phyloP scores from a whole-genome alignment of 768 basidiomycete genomes.

The Dacryopinax primogenitus region DNA sequence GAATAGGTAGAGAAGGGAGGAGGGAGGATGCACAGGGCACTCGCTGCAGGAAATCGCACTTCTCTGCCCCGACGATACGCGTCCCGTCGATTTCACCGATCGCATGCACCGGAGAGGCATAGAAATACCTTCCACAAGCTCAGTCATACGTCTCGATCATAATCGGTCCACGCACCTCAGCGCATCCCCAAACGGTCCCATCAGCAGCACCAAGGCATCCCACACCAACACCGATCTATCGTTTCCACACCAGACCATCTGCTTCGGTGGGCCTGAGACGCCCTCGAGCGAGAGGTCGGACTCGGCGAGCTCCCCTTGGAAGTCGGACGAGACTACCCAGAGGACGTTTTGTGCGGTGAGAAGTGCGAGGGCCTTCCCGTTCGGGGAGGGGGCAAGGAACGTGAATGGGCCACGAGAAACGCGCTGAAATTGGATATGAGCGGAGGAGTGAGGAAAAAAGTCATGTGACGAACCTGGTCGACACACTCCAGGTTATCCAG shows the following conservation, averaged over 20 bases:
- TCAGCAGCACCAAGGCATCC: slow-evolving; percentile 61
- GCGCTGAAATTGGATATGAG: slow-evolving; percentile 34
- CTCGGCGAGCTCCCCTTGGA: slow-evolving; percentile 77
- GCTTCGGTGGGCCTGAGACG: slow-evolving; percentile 30
- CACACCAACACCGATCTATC: slow-evolving; percentile 85
- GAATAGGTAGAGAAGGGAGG: background rate
- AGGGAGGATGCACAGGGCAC: slow-evolving; percentile 57
- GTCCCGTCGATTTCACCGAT: slow-evolving; percentile 84
- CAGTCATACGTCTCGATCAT: background rate
- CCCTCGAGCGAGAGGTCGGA: slow-evolving; percentile 42
- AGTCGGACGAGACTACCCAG: slow-evolving; percentile 93
- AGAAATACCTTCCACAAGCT: slow-evolving; percentile 50
- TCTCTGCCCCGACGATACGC: slow-evolving; percentile 63
- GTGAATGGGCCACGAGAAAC: slow-evolving; percentile 80
- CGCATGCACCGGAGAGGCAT: slow-evolving; percentile 59
- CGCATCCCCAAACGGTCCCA: slow-evolving; percentile 85
- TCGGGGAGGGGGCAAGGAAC: slow-evolving; percentile 79
- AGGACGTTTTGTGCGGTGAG: slow-evolving; percentile 58
- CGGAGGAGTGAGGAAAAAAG: background rate
- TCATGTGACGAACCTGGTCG: slow-evolving; percentile 42
- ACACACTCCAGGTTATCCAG: slow-evolving; percentile 81
- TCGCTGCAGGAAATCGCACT: slow-evolving; percentile 83
- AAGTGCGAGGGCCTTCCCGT: slow-evolving; percentile 82
- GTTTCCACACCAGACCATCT: slow-evolving; percentile 92
- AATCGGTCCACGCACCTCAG: slow-evolving; percentile 47